These are phyloP conservation scores for Mycena indigotica DNA, from an alignment of 768 basidiomycete species.

Conservation along the genomic window DNA sequence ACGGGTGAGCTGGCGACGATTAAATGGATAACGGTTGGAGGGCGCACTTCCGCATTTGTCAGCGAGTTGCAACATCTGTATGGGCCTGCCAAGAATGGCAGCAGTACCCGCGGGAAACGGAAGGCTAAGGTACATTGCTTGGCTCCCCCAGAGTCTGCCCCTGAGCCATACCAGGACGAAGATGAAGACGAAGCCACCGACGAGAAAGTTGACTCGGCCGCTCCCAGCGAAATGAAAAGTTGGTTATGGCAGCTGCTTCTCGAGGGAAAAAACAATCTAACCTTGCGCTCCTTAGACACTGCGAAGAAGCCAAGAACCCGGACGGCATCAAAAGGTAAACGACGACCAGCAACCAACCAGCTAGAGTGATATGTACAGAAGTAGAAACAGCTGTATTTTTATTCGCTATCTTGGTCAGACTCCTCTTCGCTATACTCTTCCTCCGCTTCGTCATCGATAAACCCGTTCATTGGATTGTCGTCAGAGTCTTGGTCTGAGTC, in stretches of 20 bases:
- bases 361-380: conserved; percentile 17
- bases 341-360: conserved; percentile 11
- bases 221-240: conserved; percentile 13
- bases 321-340: conserved; percentile 7
- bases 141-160: conserved; percentile 4
- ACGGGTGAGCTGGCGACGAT: conserved; percentile 72
- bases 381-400: conserved; percentile 3
- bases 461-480: conserved; percentile 48
- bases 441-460: conserved; percentile 67
- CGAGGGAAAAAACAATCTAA: conserved; percentile 11
- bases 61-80: conserved; percentile 54
- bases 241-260: conserved; percentile 4
- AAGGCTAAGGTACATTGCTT: conserved; percentile 16
- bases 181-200: conserved; percentile 16
- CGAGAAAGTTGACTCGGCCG: conserved; percentile 25
- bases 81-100: conserved; percentile 16
- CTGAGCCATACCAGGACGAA: conserved; percentile 7
- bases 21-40: conserved; percentile 74
- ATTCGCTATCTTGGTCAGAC: neutral
- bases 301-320: conserved; percentile 13
- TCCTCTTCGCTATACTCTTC: conserved; percentile 26
- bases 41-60: conserved; percentile 76
- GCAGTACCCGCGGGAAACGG: conserved; percentile 11
- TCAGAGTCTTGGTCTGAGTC: conserved; percentile 44
- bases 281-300: conserved; percentile 9